Conservation (phyloP, 805 yeast species). For the Vanderwaltozyma tropicalis region DNA sequence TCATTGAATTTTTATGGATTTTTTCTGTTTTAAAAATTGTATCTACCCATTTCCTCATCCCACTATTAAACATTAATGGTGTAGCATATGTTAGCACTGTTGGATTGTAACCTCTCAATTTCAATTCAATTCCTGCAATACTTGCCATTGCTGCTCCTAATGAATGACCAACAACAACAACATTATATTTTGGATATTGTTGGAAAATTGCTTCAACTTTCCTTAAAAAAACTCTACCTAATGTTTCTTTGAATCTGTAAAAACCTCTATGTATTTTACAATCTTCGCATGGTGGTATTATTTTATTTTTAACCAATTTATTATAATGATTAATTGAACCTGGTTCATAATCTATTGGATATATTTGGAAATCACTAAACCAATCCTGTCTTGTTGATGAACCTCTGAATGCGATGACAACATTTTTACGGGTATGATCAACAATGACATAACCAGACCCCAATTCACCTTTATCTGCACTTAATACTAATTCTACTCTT, state of each 20-base stretch:
- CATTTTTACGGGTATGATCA: slow-evolving; percentile 34
- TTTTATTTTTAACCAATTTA: slow-evolving; percentile 15
- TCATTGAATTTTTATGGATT: slow-evolving; percentile 19
- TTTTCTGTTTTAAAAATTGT: slow-evolving; percentile 32
- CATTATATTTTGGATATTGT: slow-evolving; percentile 37
- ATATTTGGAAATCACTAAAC: slow-evolving; percentile 44
- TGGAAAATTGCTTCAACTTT: slow-evolving; percentile 28
- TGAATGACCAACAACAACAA: slow-evolving; percentile 63
- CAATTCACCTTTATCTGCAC: slow-evolving; percentile 34
- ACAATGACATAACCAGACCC: slow-evolving; percentile 49
- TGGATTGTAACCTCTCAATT: slow-evolving; percentile 43
- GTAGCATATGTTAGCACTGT: slow-evolving; percentile 50
- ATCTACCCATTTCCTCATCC: slow-evolving; percentile 45
- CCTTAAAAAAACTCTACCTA: slow-evolving; percentile 31
- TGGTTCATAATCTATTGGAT: slow-evolving; percentile 41
- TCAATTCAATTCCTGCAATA: slow-evolving; percentile 52
- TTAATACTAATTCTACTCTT: slow-evolving; percentile 32
- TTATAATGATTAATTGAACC: slow-evolving; percentile 22
- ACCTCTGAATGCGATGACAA: slow-evolving; percentile 53
- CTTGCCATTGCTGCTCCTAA: slow-evolving; percentile 64
- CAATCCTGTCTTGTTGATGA: slow-evolving; percentile 52
- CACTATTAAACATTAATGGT: slow-evolving; percentile 52
- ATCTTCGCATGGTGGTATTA: slow-evolving; percentile 31
- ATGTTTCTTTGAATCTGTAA: slow-evolving; percentile 34
- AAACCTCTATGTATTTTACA: slow-evolving; percentile 63